Conservation (phyloP, 1,139 yeast species). For the Pichia sp. region DNA sequence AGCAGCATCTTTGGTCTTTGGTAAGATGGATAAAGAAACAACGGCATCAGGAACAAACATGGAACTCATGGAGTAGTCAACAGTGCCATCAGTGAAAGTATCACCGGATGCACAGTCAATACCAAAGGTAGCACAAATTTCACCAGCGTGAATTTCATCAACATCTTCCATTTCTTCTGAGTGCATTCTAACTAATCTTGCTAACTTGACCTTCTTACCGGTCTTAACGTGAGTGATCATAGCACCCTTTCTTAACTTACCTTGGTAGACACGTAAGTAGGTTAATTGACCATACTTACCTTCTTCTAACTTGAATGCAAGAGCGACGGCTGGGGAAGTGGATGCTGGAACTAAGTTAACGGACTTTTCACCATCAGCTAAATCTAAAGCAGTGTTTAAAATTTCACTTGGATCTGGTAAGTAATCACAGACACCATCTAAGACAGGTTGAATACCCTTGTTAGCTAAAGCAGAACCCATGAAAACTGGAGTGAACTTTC, state of each 20-base stretch:
- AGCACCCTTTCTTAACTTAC: slow-evolving; percentile 86
- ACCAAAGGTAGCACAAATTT: slow-evolving; percentile 99
- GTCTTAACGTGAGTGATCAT: slow-evolving; percentile 87
- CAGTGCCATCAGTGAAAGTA: slow-evolving; percentile 83
- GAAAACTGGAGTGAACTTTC: slow-evolving; percentile 96
- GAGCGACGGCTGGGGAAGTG: slow-evolving; percentile 83
- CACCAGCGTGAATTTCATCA: slow-evolving; percentile 95
- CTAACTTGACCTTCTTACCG: slow-evolving; percentile 90
- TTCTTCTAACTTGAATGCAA: slow-evolving; percentile 97
- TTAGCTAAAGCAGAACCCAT: slow-evolving; percentile 99
- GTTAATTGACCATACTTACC: slow-evolving; percentile 98
- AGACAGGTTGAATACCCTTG: slow-evolving; percentile 90
- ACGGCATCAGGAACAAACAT: slow-evolving; percentile 99
- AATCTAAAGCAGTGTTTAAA: slow-evolving; percentile 84
- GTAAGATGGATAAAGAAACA: slow-evolving; percentile 86
- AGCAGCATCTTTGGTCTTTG: slow-evolving; percentile 84
- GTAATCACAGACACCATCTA: slow-evolving; percentile 95
- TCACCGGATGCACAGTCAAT: slow-evolving; percentile 99
- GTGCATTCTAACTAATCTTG: slow-evolving; percentile 98
- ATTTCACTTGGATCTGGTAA: slow-evolving; percentile 95
- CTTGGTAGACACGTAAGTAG: slow-evolving; percentile 95
- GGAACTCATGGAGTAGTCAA: slow-evolving; percentile 87
- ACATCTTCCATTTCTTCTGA: slow-evolving; percentile 99
- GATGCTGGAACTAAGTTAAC: slow-evolving; percentile 75
- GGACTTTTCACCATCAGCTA: slow-evolving; percentile 65